These are phyloP conservation scores for Curvularia verruculosa DNA, from an alignment of 2,329 filamentous ascomycete species.

Conservation along the genomic window DNA sequence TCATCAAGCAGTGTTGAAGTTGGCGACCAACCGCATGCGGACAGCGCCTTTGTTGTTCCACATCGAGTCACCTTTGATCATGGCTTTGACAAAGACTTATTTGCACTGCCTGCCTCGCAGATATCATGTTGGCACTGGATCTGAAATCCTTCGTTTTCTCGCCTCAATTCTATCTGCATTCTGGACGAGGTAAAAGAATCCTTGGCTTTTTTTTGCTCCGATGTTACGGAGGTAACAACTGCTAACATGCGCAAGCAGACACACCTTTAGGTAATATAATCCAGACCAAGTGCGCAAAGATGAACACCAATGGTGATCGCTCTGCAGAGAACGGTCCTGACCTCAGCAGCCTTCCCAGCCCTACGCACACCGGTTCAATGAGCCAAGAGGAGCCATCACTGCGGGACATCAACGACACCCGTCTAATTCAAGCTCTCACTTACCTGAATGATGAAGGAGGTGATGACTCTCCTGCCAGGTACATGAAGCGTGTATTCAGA, in stretches of 20 bases:
- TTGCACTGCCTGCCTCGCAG: not conserved
- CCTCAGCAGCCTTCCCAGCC: constrained; percentile 12
- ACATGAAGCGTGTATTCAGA: constrained; percentile 29
- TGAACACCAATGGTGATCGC: constrained; percentile 1
- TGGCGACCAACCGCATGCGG: constrained; percentile 25
- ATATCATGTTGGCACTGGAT: constrained; percentile 7
- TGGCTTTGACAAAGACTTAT: constrained; percentile 27
- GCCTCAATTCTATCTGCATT: not conserved
- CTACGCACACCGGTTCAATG: constrained; percentile 8
- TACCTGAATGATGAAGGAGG: constrained; percentile 35
- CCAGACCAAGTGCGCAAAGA: constrained; percentile 10
- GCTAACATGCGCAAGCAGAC: constrained; percentile 7
- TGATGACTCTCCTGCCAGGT: constrained; percentile 24
- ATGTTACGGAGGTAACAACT: not conserved
- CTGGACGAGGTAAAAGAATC: not conserved
- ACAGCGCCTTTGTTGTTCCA: constrained; percentile 20
- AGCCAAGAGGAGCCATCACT: constrained; percentile 11
- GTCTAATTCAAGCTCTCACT: constrained; percentile 35
- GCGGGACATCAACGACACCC: constrained; percentile 26
- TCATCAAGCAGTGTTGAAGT: constrained; percentile 13
- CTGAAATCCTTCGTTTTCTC: not conserved
- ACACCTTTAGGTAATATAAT: not conserved
- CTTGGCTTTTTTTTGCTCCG: constrained; percentile 16
- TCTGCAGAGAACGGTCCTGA: constrained; percentile 5
- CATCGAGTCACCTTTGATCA: constrained; percentile 29